These are phyloP conservation scores for Chlorella sp. DNA, from an alignment of 139 green algal genomes.

Conservation along the genomic window DNA sequence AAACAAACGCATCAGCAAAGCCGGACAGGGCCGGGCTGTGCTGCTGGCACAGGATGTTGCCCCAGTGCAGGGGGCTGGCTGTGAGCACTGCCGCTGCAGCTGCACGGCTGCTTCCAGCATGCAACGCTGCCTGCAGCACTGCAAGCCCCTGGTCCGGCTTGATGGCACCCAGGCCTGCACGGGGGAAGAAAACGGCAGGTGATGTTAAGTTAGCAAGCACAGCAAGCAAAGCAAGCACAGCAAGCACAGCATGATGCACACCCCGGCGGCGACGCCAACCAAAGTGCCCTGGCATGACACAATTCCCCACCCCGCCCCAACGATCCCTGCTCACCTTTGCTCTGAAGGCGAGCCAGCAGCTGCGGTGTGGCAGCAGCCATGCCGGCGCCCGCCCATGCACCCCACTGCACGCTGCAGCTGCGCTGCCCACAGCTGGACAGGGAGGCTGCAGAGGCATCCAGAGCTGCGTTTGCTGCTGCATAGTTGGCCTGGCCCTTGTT, in stretches of 20 bases:
- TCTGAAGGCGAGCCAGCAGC: conserved; percentile 56
- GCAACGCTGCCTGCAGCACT: conserved; percentile 55
- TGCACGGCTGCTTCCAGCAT: not conserved
- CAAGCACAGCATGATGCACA: not conserved
- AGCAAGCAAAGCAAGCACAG: too few species aligned
- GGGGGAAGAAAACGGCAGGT: not conserved
- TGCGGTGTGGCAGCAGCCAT: conserved; percentile 68
- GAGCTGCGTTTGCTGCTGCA: conserved; percentile 52
- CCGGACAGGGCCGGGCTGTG: not conserved
- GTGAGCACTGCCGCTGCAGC: not conserved
- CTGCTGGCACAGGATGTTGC: conserved; percentile 7
- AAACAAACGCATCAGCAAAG: not conserved
- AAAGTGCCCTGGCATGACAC: not conserved
- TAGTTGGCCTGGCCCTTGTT: conserved; percentile 59
- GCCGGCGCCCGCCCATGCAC: conserved; percentile 62
- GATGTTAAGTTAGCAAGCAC: not conserved
- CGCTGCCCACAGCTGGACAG: conserved; percentile 9
- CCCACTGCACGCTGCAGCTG: conserved; percentile 49
- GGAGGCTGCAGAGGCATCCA: conserved; percentile 29
- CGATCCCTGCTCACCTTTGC: conserved; percentile 60
- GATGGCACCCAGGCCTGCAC: conserved; percentile 63
- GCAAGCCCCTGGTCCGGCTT: conserved; percentile 3
- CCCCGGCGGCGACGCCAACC: not conserved
- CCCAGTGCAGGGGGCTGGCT: conserved; percentile 28
- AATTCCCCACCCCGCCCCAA: not conserved